These are phyloP conservation scores for Trichoderma koningii DNA, from an alignment of 2,329 filamentous ascomycete genomes.

Conservation along the genomic window DNA sequence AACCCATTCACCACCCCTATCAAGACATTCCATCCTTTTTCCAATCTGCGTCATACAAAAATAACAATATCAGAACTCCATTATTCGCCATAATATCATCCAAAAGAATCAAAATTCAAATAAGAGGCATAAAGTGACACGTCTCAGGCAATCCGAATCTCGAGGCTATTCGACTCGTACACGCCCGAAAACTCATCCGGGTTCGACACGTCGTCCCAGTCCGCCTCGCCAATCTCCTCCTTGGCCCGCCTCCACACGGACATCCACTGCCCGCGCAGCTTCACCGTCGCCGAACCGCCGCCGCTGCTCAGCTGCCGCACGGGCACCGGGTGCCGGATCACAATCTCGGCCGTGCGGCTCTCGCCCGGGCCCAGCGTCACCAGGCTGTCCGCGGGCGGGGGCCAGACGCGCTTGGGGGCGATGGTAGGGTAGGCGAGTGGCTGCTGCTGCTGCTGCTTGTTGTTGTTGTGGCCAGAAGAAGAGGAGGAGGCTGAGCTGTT, in stretches of 20 bases:
- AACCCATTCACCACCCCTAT: neutral
- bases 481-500: neutral
- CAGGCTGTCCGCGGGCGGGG: conserved; percentile 39
- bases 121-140: neutral
- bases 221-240: conserved; percentile 30
- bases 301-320: conserved; percentile 36
- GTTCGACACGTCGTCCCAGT: conserved; percentile 23
- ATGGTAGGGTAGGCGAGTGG: conserved; percentile 40
- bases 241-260: conserved; percentile 39
- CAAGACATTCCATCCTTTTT: neutral
- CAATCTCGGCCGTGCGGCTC: conserved; percentile 39
- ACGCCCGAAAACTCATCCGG: conserved; percentile 23
- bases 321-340: conserved; percentile 40
- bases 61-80: neutral
- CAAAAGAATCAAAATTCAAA: too few species aligned
- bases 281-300: conserved; percentile 34
- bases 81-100: too few species aligned
- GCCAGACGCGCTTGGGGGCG: conserved; percentile 41
- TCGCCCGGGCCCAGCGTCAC: conserved; percentile 42
- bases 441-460: neutral
- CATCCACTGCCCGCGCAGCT: conserved; percentile 42
- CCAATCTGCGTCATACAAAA: neutral
- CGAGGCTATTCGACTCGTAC: conserved; percentile 26
- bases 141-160: conserved; percentile 25
- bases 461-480: neutral